phyloP scores from a whole-genome alignment of 192 early-diverging fungal species.

The Geosiphon pyriformis region DNA sequence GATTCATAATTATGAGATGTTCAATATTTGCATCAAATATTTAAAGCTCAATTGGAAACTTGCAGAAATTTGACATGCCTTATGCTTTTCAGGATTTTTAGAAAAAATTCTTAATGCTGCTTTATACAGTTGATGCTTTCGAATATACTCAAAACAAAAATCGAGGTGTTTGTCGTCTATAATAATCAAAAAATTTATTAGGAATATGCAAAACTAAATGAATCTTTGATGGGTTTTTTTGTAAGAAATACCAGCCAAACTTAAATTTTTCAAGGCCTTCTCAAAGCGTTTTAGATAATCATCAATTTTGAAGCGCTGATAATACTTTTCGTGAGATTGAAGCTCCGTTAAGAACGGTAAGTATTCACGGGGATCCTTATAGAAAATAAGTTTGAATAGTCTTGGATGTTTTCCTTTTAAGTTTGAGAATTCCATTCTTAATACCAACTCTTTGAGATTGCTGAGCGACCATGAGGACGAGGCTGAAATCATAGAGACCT shows the following conservation, averaged over 20 bases:
- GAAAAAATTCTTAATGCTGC: slow-evolving; percentile 53
- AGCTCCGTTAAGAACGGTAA: slow-evolving; percentile 82
- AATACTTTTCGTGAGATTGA: slow-evolving; percentile 64
- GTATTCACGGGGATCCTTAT: slow-evolving; percentile 88
- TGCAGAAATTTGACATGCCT: slow-evolving; percentile 30
- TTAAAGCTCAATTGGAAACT: background rate
- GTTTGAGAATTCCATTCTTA: too few relatives aligned
- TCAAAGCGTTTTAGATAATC: slow-evolving; percentile 67
- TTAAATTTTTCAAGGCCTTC: slow-evolving; percentile 70
- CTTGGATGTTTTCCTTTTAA: too few relatives aligned
- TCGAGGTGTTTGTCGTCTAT: slow-evolving; percentile 46
- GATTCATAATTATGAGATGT: background rate
- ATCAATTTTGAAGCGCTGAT: slow-evolving; percentile 85
- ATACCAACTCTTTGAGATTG: slow-evolving; percentile 74
- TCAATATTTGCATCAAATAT: background rate
- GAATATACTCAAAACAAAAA: slow-evolving; percentile 58
- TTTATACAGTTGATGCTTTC: slow-evolving; percentile 60
- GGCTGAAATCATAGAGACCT: slow-evolving; percentile 88
- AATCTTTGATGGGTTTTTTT: background rate
- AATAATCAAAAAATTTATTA: background rate
- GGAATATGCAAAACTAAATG: background rate
- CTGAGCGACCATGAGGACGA: slow-evolving; percentile 95
- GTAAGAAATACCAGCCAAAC: slow-evolving; percentile 32
- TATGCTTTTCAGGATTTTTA: slow-evolving; percentile 37
- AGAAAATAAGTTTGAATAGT: background rate